Evolutionary conservation across 1,284 basidiomycete genomes (phyloP), one percentile per base, ranked within the genome.

Genomic region (Melanopsichium pennsylvanicum): DNA sequence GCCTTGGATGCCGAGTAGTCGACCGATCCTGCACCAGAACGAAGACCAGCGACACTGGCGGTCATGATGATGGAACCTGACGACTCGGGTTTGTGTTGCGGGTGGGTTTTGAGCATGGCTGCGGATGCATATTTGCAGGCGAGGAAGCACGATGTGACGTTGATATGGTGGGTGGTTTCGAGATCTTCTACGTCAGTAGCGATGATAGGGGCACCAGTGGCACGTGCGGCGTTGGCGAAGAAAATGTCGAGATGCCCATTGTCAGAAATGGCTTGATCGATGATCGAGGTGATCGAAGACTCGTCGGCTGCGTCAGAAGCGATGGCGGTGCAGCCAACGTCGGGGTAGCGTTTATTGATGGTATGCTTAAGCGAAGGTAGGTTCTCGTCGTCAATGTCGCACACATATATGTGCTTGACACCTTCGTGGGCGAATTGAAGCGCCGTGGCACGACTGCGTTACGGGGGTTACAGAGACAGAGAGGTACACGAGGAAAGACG

Each of bases 21-120:
- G 41, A 90, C 81, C 0, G 90, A 84, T 3, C 93, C 93, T 5
- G 90, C 93, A 18, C 93, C 93, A 22, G 90, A 89, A 37, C 90
- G 86, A 26, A 94, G 78, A 15, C 93, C 93, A 25, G 93, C 93
- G 57, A 91, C 92, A 89, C 92, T 94, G 4, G 93, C 91, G 10
- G 93, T 96, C 79, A 96, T 81, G 66, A 96, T 88, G 72, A 97
- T 92, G 71, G 90, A 91, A 11, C 93, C 93, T 9, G 88, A 85
- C 23, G 88, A 85, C 40, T 85, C 75, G 3, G 85, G 84, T 56
- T 85, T 84, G 9, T 86, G 86, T 5, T 86, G 74, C 67, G 88
- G 87, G 2, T 57, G 45, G 3, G 86, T 83, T 74, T 87, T 84
- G 67, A 85, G 82, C 92, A 97, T 94, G 2, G 90, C 91, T 22